Evolutionary conservation across 2,329 filamentous ascomycete species (phyloP).

Genomic region (Nemania sp.): DNA sequence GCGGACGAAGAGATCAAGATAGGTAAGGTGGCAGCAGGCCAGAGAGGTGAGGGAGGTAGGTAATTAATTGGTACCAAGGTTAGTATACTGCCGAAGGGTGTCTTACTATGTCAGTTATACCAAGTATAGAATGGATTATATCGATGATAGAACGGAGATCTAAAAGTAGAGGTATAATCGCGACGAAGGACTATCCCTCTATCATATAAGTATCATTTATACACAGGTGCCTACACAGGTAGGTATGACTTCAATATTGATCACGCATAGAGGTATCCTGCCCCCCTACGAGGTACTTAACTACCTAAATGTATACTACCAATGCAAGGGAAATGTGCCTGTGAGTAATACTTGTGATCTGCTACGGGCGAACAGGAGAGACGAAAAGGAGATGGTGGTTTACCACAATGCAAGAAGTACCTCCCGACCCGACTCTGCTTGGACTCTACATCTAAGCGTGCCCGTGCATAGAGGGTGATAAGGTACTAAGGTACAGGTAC

Average conservation of each 20-base stretch:
- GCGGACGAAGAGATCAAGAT: neutral
- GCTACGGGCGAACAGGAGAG: neutral
- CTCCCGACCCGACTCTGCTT: neutral
- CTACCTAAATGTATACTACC: neutral
- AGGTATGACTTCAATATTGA: neutral
- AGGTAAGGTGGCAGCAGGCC: neutral
- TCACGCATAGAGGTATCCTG: conserved; percentile 10
- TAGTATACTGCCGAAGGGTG: no score
- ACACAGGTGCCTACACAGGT: no score
- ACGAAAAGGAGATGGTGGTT: conserved; percentile 8
- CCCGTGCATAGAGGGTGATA: neutral
- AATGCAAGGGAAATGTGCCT: neutral
- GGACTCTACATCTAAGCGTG: no score
- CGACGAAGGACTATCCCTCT: no score
- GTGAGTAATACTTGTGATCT: neutral
- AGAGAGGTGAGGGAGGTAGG: no score
- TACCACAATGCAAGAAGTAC: neutral
- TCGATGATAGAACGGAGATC: no score
- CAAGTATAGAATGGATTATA: no score
- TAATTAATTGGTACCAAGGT: no score
- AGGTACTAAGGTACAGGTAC: neutral
- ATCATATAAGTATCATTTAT: no score
- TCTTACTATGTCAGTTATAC: no score
- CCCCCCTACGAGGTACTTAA: neutral
- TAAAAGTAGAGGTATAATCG: no score